Evolutionary conservation across 495 filamentous ascomycete species (phyloP).

Genomic region (Hypoxylon fragiforme): DNA sequence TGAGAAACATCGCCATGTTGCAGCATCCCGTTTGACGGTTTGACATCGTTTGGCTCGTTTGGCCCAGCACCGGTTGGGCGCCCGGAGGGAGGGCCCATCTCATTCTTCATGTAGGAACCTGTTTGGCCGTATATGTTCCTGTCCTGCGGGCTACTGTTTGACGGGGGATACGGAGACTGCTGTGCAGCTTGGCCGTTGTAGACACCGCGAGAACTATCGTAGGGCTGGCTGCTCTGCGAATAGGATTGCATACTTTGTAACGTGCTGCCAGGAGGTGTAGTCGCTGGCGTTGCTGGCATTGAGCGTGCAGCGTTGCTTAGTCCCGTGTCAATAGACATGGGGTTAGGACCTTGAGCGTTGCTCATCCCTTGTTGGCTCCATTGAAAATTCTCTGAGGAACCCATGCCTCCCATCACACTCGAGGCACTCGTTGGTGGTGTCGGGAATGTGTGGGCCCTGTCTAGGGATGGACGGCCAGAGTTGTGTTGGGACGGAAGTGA

Average conservation of each 20-base stretch:
- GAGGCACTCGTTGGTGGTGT: conserved; percentile 93
- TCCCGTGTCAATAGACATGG: conserved; percentile 83
- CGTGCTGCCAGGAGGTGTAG: conserved; percentile 81
- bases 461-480: conserved; percentile 69
- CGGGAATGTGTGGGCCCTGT: conserved; percentile 87
- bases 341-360: conserved; percentile 65
- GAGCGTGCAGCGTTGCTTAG: conserved; percentile 76
- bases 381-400: conserved; percentile 71
- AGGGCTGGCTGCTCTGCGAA: conserved; percentile 71
- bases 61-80: conserved; percentile 58
- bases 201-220: conserved; percentile 77
- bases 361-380: conserved; percentile 72
- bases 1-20: conserved; percentile 59
- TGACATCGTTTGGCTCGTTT: conserved; percentile 66
- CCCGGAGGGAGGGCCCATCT: conserved; percentile 86
- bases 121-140: conserved; percentile 69
- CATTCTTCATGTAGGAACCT: conserved; percentile 79
- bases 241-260: conserved; percentile 76
- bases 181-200: conserved; percentile 75
- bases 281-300: conserved; percentile 91
- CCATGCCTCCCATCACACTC: conserved; percentile 78
- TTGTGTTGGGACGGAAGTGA: conserved; percentile 77
- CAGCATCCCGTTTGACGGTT: conserved; percentile 65
- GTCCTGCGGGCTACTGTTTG: conserved; percentile 64
- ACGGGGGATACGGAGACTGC: conserved; percentile 70